A percentile compares a stretch with the other conserved stretches of the same genome.
phyloP scores from a whole-genome alignment of 2,329 filamentous ascomycete species.

The Zymoseptoria pseudotritici region DNA sequence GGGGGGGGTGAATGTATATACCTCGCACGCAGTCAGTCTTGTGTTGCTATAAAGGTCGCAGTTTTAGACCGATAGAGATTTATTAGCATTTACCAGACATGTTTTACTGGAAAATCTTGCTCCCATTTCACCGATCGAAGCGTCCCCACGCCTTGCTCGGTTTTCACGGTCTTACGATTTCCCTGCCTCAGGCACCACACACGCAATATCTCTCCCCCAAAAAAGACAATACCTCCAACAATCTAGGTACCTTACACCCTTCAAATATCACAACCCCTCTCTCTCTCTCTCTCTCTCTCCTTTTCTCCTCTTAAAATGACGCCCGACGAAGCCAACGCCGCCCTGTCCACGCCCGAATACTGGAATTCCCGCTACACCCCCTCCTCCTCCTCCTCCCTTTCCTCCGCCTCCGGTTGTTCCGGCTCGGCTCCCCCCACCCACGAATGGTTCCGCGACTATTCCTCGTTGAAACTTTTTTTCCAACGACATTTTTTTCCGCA shows the following conservation, averaged over 20 bases:
- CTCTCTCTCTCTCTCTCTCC: no score
- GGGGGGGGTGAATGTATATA: neutral
- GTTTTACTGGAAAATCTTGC: no score
- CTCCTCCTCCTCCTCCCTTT: constrained; percentile 16
- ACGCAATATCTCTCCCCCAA: no score
- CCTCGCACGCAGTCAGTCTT: neutral
- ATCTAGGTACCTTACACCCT: neutral
- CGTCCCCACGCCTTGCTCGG: no score
- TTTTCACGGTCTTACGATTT: no score
- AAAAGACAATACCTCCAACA: neutral
- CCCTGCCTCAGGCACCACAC: no score
- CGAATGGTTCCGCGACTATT: constrained; percentile 50
- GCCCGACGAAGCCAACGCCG: constrained; percentile 25
- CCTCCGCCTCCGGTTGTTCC: neutral
- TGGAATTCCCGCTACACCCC: constrained; percentile 45
- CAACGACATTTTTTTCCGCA: constrained; percentile 36
- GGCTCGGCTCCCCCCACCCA: constrained; percentile 38
- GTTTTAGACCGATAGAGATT: neutral
- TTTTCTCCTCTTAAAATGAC: constrained; percentile 1
- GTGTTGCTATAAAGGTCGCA: neutral
- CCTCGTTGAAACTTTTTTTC: constrained; percentile 44
- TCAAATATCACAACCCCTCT: neutral
- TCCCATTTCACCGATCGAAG: no score
- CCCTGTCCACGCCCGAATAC: constrained; percentile 38
- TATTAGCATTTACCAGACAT: no score